A percentile compares a stretch with the other conserved stretches of the same genome.
These are phyloP conservation scores for Acidomyces sp. DNA, from an alignment of 495 filamentous ascomycete genomes.

Conservation along the genomic window DNA sequence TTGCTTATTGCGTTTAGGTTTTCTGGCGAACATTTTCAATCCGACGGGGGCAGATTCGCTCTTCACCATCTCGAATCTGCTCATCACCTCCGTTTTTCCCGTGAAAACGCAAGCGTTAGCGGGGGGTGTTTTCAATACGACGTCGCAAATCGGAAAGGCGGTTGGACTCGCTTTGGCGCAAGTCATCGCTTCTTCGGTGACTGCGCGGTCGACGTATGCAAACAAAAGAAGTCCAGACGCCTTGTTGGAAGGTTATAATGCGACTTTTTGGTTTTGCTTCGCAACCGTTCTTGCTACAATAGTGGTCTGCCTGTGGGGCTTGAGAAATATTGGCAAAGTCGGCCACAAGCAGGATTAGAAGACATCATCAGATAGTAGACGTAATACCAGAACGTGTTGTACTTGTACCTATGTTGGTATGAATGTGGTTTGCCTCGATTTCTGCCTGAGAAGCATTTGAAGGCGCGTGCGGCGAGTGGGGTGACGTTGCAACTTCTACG, in stretches of 20 bases:
- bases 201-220: conserved; percentile 21
- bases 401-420: no score
- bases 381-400: no score
- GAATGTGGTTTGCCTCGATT: no score
- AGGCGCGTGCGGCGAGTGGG: no score
- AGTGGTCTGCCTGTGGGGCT: conserved; percentile 33
- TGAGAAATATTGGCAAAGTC: conserved; percentile 41
- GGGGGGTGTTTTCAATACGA: conserved; percentile 52
- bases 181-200: conserved; percentile 42
- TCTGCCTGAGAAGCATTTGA: no score
- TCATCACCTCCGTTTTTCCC: conserved; percentile 48
- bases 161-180: conserved; percentile 45
- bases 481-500: no score
- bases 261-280: conserved; percentile 49
- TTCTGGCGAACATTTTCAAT: conserved; percentile 38
- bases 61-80: conserved; percentile 49
- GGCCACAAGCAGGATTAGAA: conserved; percentile 40
- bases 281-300: conserved; percentile 34
- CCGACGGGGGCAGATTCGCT: conserved; percentile 45
- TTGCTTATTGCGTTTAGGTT: conserved; percentile 23
- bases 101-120: conserved; percentile 45
- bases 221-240: conserved; percentile 29
- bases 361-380: no score
- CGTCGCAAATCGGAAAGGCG: conserved; percentile 47
- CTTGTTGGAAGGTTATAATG: conserved; percentile 44